Percentiles rank a stretch among this genome's conserved stretches.
Evolutionary conservation across 2,329 filamentous ascomycete genomes (phyloP).

Genomic region (Monilinia fructicola): DNA sequence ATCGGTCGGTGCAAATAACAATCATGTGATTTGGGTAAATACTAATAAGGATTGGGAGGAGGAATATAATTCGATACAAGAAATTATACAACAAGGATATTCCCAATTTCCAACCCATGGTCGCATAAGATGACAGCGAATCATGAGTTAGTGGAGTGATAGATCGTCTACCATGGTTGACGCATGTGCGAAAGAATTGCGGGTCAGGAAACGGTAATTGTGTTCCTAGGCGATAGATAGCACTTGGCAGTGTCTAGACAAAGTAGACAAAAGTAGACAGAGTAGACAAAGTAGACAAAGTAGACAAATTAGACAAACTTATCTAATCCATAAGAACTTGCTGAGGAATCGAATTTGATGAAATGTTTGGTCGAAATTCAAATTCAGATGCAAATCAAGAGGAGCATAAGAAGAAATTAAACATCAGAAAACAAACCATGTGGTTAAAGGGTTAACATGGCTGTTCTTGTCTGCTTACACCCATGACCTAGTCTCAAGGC

Average conservation of each 20-base stretch:
- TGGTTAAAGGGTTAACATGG: slow-evolving; percentile 9
- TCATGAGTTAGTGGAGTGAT: slow-evolving; percentile 17
- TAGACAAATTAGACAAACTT: slow-evolving; percentile 13
- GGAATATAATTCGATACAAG: slow-evolving; percentile 15
- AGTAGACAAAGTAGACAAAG: neutral
- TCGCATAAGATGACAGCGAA: slow-evolving; percentile 23
- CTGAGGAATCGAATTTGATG: neutral
- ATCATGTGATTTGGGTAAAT: slow-evolving; percentile 23
- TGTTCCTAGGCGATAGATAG: slow-evolving; percentile 4
- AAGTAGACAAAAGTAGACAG: neutral
- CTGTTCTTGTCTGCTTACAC: slow-evolving; percentile 14
- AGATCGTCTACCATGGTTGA: slow-evolving; percentile 19
- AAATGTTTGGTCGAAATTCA: neutral
- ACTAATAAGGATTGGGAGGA: slow-evolving; percentile 13
- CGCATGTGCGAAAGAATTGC: slow-evolving; percentile 12
- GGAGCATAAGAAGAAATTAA: slow-evolving; percentile 1
- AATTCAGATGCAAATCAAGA: neutral
- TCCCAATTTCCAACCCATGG: neutral
- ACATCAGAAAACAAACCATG: neutral
- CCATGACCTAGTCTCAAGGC: slow-evolving; percentile 17
- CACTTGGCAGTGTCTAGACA: slow-evolving; percentile 12
- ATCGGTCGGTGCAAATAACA: slow-evolving; percentile 13
- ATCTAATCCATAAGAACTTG: slow-evolving; percentile 9
- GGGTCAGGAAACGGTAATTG: slow-evolving; percentile 2
- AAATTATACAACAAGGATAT: slow-evolving; percentile 19